Evolutionary conservation across 106 monocot species (phyloP).

Genomic region (Apostasia shenzhenica): DNA sequence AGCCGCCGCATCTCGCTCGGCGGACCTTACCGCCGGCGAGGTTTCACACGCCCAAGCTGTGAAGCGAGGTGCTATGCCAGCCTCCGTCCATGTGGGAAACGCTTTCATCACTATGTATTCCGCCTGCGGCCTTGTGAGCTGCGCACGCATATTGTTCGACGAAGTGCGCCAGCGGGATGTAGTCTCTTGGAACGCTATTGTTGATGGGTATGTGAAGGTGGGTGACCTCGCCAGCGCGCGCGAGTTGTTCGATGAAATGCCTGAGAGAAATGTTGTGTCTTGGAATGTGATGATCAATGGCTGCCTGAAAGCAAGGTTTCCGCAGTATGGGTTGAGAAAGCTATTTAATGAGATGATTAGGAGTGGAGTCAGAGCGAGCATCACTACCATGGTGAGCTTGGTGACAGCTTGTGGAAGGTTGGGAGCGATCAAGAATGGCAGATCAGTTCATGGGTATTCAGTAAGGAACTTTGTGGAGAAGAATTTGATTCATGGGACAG

Average conservation of each 20-base stretch:
- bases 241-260: constrained; percentile 29
- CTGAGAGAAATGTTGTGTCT: constrained; percentile 29
- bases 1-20: constrained; percentile 3
- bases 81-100: constrained; percentile 11
- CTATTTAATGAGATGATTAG: constrained; percentile 22
- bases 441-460: constrained; percentile 18
- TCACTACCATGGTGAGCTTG: constrained; percentile 19
- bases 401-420: constrained; percentile 28
- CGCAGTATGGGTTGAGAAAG: constrained; percentile 12
- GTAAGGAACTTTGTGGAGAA: constrained; percentile 17
- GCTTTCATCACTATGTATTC: constrained; percentile 29
- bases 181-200: constrained; percentile 29
- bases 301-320: constrained; percentile 6
- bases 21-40: constrained; percentile 7
- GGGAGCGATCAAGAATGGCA: constrained; percentile 21
- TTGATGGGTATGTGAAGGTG: constrained; percentile 13
- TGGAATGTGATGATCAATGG: constrained; percentile 46
- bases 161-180: constrained; percentile 22
- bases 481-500: constrained; percentile 32
- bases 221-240: constrained; percentile 20
- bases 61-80: constrained; percentile 13
- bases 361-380: constrained; percentile 4
- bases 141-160: constrained; percentile 27
- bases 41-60: constrained; percentile 20
- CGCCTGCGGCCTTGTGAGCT: constrained; percentile 6